Base-by-base conservation (phyloP, 805 yeast genomes). In the Dipodascus albidus region DNA sequence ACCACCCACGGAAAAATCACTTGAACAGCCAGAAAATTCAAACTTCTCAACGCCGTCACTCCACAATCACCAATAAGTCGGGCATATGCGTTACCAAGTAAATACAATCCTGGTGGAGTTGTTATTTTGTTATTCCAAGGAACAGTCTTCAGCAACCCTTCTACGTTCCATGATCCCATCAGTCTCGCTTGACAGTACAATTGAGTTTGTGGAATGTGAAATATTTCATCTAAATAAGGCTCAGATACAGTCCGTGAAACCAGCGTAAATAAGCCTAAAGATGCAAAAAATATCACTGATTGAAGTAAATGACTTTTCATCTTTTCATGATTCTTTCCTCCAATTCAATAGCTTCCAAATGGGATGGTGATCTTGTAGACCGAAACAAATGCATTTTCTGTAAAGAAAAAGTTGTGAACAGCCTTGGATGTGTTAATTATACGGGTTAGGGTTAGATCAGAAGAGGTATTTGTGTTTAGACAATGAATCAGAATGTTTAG, bases 31-130 rank as follows among this genome's bases (percentile, higher is more conserved):
- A 83, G 21, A 11, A 84, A 67, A 62, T 91, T 91, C 20, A 85
- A 65, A 17, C 73, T 59, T 57, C 95, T 68, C 52, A 83, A 65
- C 3, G 51, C 69, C 0, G 70, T 59, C 20, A 77, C 56, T 2
- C 67, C 65, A 55, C 73, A 70, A 0, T 64, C 58, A 35, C 48
- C 17, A 3, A 50, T 24, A 21, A 55, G 17, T 24, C 48, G 51
- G 15, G 48, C 35, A 44, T 53, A 70, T 0, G 69, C 4, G 58
- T 66, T 70, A 1, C 78, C 77, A 11, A 81, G 57, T 2, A 74
- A 50, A 64, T 93, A 91, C 17, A 91, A 70, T 0, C 98, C 99
- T 0, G 98, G 98, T 1, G 99, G 99, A 0, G 99, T 93, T 1
- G 99, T 91, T 64, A 93, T 88, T 64, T 91, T 90, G 11, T 81